Percentiles rank a stretch among this genome's conserved stretches.
These are phyloP conservation scores for Clavispora vitiphila DNA, from an alignment of 805 yeast species.

Conservation along the genomic window DNA sequence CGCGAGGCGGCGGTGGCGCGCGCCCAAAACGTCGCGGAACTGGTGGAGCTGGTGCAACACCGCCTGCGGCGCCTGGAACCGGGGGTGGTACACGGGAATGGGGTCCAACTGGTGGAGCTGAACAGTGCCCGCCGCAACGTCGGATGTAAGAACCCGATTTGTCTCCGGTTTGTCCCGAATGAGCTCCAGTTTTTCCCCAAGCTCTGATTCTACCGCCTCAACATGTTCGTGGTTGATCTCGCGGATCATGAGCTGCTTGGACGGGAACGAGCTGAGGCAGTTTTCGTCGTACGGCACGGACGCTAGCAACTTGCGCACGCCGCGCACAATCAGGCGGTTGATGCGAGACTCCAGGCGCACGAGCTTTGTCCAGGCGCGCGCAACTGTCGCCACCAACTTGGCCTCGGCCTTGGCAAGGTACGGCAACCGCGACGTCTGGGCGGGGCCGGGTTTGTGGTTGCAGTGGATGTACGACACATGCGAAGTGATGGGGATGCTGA, in stretches of 20 bases:
- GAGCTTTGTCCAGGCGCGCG: conserved; percentile 59
- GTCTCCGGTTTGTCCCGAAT: no score
- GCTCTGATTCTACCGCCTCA: not conserved
- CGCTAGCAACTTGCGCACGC: conserved; percentile 49
- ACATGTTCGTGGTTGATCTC: conserved; percentile 31
- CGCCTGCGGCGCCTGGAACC: conserved; percentile 26
- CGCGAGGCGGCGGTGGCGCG: conserved; percentile 54
- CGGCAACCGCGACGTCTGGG: conserved; percentile 26
- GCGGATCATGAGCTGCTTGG: conserved; percentile 53
- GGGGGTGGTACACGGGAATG: conserved; percentile 37
- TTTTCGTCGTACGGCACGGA: conserved; percentile 78
- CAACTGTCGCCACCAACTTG: conserved; percentile 46
- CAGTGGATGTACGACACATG: conserved; percentile 61
- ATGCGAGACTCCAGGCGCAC: conserved; percentile 48
- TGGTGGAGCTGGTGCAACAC: conserved; percentile 36
- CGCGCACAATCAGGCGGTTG: conserved; percentile 55
- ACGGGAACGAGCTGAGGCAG: conserved; percentile 71
- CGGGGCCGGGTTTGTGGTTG: conserved; percentile 43
- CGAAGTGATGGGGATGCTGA: conserved; percentile 69
- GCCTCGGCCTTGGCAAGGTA: conserved; percentile 38
- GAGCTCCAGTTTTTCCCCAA: no score
- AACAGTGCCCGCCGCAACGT: conserved; percentile 13
- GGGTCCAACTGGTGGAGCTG: conserved; percentile 29
- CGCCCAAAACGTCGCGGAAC: conserved; percentile 41
- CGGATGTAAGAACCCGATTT: conserved; percentile 13